These are phyloP conservation scores for Cystobasidiaceae sp. DNA, from an alignment of 1,284 basidiomycete species.

Conservation along the genomic window DNA sequence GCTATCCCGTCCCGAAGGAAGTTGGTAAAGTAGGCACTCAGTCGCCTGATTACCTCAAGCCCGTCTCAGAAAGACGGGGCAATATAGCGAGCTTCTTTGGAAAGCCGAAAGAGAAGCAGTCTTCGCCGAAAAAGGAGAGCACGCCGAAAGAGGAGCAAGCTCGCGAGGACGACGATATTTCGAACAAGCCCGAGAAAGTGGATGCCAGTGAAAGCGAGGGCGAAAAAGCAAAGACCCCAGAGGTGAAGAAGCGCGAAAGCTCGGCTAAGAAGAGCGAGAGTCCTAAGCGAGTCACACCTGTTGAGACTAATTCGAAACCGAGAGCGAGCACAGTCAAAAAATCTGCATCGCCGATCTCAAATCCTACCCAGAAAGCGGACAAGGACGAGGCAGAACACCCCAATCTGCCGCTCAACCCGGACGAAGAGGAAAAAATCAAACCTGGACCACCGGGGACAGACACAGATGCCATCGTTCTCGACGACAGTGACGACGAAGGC, in stretches of 20 bases:
- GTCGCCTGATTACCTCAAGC: slow-evolving; percentile 69
- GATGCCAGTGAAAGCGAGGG: too few species aligned
- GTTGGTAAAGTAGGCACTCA: slow-evolving; percentile 85
- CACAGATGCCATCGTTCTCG: slow-evolving; percentile 10
- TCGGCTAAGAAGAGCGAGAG: too few species aligned
- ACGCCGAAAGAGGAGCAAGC: neutral
- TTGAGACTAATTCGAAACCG: too few species aligned
- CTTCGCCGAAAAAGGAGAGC: neutral
- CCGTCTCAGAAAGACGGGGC: slow-evolving; percentile 71
- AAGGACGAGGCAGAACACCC: neutral
- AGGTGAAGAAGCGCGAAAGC: neutral
- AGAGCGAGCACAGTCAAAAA: too few species aligned
- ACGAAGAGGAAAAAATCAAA: slow-evolving; percentile 12
- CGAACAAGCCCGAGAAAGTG: too few species aligned
- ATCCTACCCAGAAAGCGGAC: neutral
- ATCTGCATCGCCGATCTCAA: too few species aligned
- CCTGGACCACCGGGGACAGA: neutral
- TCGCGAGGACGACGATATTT: neutral
- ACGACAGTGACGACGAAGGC: neutral
- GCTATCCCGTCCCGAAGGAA: slow-evolving; percentile 82
- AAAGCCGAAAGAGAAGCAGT: slow-evolving; percentile 51
- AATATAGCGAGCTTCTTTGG: slow-evolving; percentile 84
- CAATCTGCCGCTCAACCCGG: slow-evolving; percentile 17
- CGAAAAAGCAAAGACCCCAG: neutral
- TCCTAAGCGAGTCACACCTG: too few species aligned